Base-by-base conservation (phyloP, 129 eudicot genomes). In the Kitagawia praeruptora region DNA sequence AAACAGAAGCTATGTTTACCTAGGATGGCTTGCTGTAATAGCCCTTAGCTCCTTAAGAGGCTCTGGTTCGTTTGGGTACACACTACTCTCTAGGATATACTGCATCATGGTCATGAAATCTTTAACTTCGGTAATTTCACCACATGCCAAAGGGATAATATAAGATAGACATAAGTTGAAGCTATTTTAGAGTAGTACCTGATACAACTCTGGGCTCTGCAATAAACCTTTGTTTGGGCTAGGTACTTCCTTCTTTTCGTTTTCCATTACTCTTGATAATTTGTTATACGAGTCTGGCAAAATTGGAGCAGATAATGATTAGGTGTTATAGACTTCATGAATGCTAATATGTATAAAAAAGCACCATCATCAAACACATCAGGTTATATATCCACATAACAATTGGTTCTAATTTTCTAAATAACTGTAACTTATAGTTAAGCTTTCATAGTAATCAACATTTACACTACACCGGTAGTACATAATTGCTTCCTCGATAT, bases 11-110 rank as follows among this genome's bases (percentile, higher is more conserved):
- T n/a, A 8, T 37, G 21, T 2, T 79, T 70, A 91, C 97, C 80
- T 2, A 31, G 97, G 97, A 76, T 89, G 92, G 56, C 76, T 75
- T 37, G 86, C 78, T 34, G 89, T 85, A 40, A 80, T 81, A 75
- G 81, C 84, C 78, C 93, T 83, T 14, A 89, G 70, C 80, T 91
- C 85, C 88, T 84, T 91, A 75, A 89, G 88, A 4, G 81, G 80
- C 58, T 79, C 84, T 10, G 89, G 83, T 80, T 89, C 97, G 3
- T 90, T 87, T 11, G 97, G 93, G 70, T 89, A 89, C 27, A 91
- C 97, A 61, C 83, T 89, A 16, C 83, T 85, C 77, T 85, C 85
- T 19, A 88, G 31, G 44, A 87, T 56, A 78, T 91, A 91, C 91
- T 91, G 61, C 82, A 79, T 19, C 10, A 38, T 23, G 25, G 31